Evolutionary conservation across 2,329 filamentous ascomycete genomes (phyloP), one percentile per base, ranked within the genome.

Genomic region (Hypomyces rosellus): DNA sequence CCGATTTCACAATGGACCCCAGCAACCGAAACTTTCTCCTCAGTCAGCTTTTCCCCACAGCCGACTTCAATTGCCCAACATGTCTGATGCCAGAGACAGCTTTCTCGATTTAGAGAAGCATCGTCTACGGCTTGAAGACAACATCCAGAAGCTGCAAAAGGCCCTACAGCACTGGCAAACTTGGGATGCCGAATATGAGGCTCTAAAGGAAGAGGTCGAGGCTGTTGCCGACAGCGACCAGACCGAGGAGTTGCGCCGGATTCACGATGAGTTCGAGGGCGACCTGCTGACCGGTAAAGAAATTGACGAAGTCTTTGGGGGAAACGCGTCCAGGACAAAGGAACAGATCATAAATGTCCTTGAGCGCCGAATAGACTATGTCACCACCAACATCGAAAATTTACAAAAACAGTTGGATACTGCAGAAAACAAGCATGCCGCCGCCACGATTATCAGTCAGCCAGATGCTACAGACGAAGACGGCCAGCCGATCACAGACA

Each of bases 101-200:
- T 76, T 90, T 46, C 71, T 80, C 41, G 79, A 85, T 61, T 77
- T 95, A 39, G 89, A 95, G 66, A 80, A 79, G 54, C 88, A 92
- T 62, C 81, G 88, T 14, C 73, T 79, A 57, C 77, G 84, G 54
- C 82, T 97, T 7, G 88, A 96, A 66, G 78, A 82, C 36, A 89
- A 85, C 56, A 78, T 95, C 43, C 55, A 57, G 25, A 60, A 89
- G 64, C 78, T 97, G 16, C 81, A 81, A 49, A 82, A 86, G 61
- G 84, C 87, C 6, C 76, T 97, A 48, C 82, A 84, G 55, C 86
- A 95, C 71, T 99, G 92, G 92, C 86, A 88, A 56, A 85, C 84
- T 49, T 95, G 88, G 81, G 91, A 95, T 65, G 82, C 87, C 44
- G 92, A 97, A 66, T 97, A 97, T 67, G 89, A 96, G 64, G 82